Percentiles rank a stretch among this genome's conserved stretches.
Conservation (phyloP, 345 rosid species). For the Moricandia moricandioides region DNA sequence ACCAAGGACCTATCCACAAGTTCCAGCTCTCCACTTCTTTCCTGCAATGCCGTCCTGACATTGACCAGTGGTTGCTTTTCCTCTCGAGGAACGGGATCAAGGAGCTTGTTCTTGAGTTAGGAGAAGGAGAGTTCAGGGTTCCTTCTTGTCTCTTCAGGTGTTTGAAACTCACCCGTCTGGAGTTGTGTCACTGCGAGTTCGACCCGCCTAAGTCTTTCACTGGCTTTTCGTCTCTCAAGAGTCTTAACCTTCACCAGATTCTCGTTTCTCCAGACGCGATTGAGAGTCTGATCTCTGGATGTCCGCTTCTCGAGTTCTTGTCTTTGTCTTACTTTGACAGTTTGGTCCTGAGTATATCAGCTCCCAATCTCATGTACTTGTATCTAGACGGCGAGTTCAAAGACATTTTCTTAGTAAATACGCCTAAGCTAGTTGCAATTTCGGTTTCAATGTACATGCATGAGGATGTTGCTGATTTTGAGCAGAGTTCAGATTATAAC, state of each 20-base stretch:
- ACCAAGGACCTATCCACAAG: slow-evolving; percentile 85
- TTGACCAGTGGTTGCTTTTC: slow-evolving; percentile 93
- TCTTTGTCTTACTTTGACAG: slow-evolving; percentile 79
- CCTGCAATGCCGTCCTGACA: slow-evolving; percentile 64
- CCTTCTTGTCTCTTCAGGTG: slow-evolving; percentile 76
- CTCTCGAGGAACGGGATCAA: slow-evolving; percentile 73
- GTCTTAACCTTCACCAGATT: slow-evolving; percentile 75
- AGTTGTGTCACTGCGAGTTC: slow-evolving; percentile 72
- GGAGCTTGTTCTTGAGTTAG: slow-evolving; percentile 71
- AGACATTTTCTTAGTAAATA: slow-evolving; percentile 69
- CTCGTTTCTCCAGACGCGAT: slow-evolving; percentile 71
- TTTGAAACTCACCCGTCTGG: slow-evolving; percentile 59
- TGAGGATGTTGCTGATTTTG: slow-evolving; percentile 83
- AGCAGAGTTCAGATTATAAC: slow-evolving; percentile 77
- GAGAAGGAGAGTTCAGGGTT: slow-evolving; percentile 75
- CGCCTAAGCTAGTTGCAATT: slow-evolving; percentile 61
- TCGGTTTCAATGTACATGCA: slow-evolving; percentile 86
- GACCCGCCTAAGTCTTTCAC: slow-evolving; percentile 65
- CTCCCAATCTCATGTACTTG: slow-evolving; percentile 83
- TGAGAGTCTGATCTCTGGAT: slow-evolving; percentile 67
- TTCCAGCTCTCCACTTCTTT: slow-evolving; percentile 64
- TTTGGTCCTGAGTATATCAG: slow-evolving; percentile 59
- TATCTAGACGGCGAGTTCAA: slow-evolving; percentile 84
- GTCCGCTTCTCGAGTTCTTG: slow-evolving; percentile 76
- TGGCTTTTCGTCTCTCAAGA: slow-evolving; percentile 67